Conservation (phyloP, 495 filamentous ascomycete species). For the Cenococcum geophilum region DNA sequence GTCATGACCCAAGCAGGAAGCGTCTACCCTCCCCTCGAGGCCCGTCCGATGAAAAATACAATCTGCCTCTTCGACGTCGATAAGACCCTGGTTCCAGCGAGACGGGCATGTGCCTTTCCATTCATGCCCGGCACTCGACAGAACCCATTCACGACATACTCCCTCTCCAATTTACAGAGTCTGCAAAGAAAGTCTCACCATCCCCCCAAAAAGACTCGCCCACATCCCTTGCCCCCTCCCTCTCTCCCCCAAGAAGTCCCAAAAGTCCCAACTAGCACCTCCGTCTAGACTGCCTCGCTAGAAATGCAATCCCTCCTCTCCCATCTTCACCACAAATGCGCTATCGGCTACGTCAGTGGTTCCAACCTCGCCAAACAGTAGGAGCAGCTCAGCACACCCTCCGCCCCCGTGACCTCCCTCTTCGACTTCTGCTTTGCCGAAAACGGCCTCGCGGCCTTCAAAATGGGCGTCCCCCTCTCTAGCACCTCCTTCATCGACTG, state of each 20-base stretch:
- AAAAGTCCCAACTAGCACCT: no score
- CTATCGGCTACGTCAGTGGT: slow-evolving; percentile 69
- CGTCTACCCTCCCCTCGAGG: slow-evolving; percentile 71
- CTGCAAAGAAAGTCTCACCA: no score
- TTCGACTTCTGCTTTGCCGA: slow-evolving; percentile 97
- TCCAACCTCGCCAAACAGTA: slow-evolving; percentile 89
- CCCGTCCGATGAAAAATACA: slow-evolving; percentile 81
- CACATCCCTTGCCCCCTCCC: no score
- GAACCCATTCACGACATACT: no score
- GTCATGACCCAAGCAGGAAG: no score
- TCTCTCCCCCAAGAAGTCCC: no score
- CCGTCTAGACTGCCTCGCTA: slow-evolving; percentile 61
- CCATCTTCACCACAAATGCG: slow-evolving; percentile 74
- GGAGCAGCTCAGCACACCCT: slow-evolving; percentile 72
- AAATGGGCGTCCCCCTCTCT: slow-evolving; percentile 63
- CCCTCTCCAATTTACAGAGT: no score
- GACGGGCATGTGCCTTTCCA: no score
- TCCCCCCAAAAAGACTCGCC: no score
- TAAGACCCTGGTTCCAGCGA: slow-evolving; percentile 75
- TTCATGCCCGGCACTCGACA: no score
- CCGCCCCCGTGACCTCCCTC: slow-evolving; percentile 58
- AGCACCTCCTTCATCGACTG: slow-evolving; percentile 81
- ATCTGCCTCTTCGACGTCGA: slow-evolving; percentile 94
- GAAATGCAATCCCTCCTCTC: slow-evolving; percentile 79
- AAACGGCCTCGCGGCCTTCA: slow-evolving; percentile 89